Base-by-base conservation (phyloP, 768 basidiomycete species). In the Harrya chromipes region DNA sequence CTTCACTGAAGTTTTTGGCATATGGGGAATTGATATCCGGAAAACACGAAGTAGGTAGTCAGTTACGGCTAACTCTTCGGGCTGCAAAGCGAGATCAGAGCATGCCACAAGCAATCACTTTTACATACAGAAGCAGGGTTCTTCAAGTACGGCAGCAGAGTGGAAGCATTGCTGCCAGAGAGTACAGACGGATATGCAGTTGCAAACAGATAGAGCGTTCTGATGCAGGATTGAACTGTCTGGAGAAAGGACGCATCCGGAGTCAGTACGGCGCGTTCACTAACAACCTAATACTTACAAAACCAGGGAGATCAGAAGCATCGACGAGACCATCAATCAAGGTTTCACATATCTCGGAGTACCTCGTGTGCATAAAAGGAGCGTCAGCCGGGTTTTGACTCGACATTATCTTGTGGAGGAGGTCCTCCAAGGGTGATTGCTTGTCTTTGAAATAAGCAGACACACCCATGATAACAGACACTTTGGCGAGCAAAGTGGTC, bases 11-110 rank as follows among this genome's bases (percentile, higher is more conserved):
- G 91, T 92, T 70, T 87, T 90, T 0, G 94, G 92, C 85, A 95
- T 87, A 54, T 84, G 78, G 3, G 91, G 90, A 27, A 97, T 84
- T 2, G 85, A 85, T 16, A 79, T 79, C 26, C 89, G 79, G 72
- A 97, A 97, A 36, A 95, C 90, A 55, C 87, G 87, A 35, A 98
- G 77, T 4, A 99, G 70, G 63, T 90, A 89, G 63, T 97, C 94
- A 1, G 85, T 84, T 5, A 87, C 87, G 0, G 78, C 73, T 55
- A 92, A 80, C 54, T 97, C 94, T 47, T 98, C 94, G 4, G 75
- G 40, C 92, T 95, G 58, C 8, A 16, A 37, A 24, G 17, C 1
- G 23, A 37, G 13, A 43, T 58, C 16, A 45, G 44, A 38, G 53
- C 19, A 38, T 9, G 26, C 10, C 37, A 27, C 6, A 46, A 14